Conservation (phyloP, 305 asterid genomes). For the Stenogyne calaminthoides region DNA sequence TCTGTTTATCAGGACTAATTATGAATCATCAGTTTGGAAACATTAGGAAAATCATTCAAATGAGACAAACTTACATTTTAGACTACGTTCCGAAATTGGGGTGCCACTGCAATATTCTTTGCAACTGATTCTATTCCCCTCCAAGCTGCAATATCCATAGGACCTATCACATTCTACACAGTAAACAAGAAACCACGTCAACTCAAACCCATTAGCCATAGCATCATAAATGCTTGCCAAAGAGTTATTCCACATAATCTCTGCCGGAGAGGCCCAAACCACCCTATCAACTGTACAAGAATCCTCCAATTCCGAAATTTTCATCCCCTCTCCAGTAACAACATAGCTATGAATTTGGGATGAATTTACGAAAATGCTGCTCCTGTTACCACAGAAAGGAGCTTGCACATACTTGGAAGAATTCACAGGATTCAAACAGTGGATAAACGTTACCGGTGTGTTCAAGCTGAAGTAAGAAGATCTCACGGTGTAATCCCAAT, state of each 20-base stretch:
- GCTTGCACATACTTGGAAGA: constrained; percentile 32
- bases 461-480: constrained; percentile 1
- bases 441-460: constrained; percentile 30
- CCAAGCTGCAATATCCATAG: constrained; percentile 47
- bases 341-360: constrained; percentile 41
- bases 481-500: constrained; percentile 32
- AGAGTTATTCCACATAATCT: constrained; percentile 29
- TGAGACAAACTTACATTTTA: constrained; percentile 43
- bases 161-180: constrained; percentile 51
- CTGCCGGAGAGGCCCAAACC: constrained; percentile 24
- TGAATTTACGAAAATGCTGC: constrained; percentile 32
- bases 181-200: constrained; percentile 53
- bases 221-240: constrained; percentile 42
- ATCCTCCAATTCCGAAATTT: constrained; percentile 50
- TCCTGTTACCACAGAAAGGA: constrained; percentile 49
- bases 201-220: constrained; percentile 64
- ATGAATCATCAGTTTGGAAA: neutral
- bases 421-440: constrained; percentile 37
- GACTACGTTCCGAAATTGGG: constrained; percentile 38
- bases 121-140: constrained; percentile 47
- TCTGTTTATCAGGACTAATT: neutral
- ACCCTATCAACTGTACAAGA: constrained; percentile 47
- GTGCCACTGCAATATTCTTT: constrained; percentile 39
- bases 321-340: constrained; percentile 25
- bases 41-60: neutral